These are phyloP conservation scores for Sporisorium sorghi DNA, from an alignment of 1,284 basidiomycete species.

Conservation along the genomic window DNA sequence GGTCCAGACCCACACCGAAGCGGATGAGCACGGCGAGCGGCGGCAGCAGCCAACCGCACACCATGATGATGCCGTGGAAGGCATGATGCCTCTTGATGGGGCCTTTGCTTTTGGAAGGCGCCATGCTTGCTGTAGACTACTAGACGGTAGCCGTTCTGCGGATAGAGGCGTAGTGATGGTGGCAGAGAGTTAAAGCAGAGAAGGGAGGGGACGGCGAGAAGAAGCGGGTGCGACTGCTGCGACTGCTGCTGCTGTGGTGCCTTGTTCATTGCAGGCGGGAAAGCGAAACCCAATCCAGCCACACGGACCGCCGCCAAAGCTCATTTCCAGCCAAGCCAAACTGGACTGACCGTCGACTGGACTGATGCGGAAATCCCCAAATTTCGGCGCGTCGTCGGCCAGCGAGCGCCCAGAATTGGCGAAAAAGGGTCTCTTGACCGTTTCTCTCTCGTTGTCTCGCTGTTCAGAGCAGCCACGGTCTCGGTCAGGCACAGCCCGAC, in stretches of 20 bases:
- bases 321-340: not conserved
- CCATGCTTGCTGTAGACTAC: conserved; percentile 16
- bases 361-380: conserved; percentile 5
- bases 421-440: not conserved
- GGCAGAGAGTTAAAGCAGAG: not conserved
- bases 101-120: conserved; percentile 26
- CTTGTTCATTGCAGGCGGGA: not conserved
- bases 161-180: not conserved
- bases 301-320: not conserved
- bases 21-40: conserved; percentile 83
- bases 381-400: conserved; percentile 7
- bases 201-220: not conserved
- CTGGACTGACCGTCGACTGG: not conserved
- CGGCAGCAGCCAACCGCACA: conserved; percentile 53
- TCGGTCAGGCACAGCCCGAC: not conserved
- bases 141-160: not conserved
- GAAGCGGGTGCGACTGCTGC: no score
- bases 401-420: no score
- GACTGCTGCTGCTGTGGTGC: conserved; percentile 1
- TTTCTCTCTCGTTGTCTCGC: no score
- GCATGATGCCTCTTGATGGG: conserved; percentile 76
- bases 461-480: not conserved
- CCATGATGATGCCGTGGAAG: conserved; percentile 78
- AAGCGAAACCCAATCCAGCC: not conserved
- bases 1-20: conserved; percentile 91